phyloP scores from a whole-genome alignment of 176 grass and related monocot genomes.

The Tuctoria greenei region DNA sequence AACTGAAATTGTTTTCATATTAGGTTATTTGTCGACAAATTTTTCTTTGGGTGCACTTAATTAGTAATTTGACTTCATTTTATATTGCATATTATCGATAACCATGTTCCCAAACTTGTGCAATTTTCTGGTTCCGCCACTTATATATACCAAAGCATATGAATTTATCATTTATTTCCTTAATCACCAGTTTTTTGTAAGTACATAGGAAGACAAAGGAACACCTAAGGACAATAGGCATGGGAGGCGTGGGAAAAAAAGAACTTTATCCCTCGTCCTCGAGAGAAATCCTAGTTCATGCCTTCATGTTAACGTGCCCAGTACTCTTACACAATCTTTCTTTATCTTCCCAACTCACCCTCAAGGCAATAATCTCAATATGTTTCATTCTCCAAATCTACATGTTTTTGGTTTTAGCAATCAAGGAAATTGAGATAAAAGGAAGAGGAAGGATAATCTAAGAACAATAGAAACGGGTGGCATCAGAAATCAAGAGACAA shows the following conservation, averaged over 20 bases:
- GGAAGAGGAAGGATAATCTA: conserved; percentile 8
- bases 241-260: not conserved
- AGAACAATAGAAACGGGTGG: conserved; percentile 21
- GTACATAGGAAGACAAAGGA: conserved; percentile 22
- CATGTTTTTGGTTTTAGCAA: no score
- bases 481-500: not conserved
- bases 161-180: not conserved
- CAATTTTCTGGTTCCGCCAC: not conserved
- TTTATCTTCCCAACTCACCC: no score
- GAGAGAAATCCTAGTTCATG: no score
- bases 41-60: no score
- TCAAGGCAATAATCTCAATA: no score
- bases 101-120: not conserved
- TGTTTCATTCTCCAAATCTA: no score
- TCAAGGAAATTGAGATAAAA: not conserved
- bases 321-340: no score
- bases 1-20: not conserved
- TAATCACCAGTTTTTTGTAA: not conserved
- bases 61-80: no score
- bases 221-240: conserved; percentile 10
- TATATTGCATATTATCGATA: not conserved
- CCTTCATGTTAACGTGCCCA: no score
- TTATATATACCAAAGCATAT: not conserved
- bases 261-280: not conserved
- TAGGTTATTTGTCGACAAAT: no score